phyloP scores from a whole-genome alignment of 75 land plant genomes.

The Ceratopteris richardii region DNA sequence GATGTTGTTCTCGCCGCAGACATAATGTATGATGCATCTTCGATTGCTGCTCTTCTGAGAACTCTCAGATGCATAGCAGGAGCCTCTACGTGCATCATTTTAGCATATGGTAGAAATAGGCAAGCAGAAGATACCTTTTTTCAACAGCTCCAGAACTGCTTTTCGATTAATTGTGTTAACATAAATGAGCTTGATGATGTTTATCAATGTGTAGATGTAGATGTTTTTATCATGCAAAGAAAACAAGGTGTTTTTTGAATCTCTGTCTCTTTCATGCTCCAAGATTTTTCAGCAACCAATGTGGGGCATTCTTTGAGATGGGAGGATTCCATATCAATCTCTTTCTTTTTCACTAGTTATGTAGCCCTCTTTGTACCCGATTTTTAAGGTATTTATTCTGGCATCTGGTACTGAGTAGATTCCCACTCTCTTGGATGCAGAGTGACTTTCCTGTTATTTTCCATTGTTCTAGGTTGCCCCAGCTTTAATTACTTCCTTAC shows the following conservation, averaged over 20 bases:
- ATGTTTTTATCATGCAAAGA: conserved; percentile 11
- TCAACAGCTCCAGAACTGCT: neutral
- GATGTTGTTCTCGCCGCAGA: conserved; percentile 21
- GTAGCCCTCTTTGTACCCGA: too few relatives aligned
- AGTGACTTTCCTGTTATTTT: too few relatives aligned
- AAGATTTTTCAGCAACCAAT: too few relatives aligned
- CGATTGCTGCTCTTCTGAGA: conserved; percentile 7
- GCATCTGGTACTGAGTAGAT: too few relatives aligned
- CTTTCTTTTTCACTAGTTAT: too few relatives aligned
- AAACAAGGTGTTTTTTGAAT: conserved; percentile 6
- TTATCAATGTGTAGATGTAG: conserved; percentile 23
- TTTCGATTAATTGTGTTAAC: conserved; percentile 3
- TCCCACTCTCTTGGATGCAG: too few relatives aligned
- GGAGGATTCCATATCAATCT: conserved; percentile 12
- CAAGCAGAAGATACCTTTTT: conserved; percentile 22
- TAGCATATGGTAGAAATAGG: conserved; percentile 20
- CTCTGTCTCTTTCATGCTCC: too few relatives aligned
- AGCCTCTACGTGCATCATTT: conserved; percentile 1
- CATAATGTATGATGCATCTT: conserved; percentile 19
- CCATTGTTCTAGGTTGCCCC: too few relatives aligned
- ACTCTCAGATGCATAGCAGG: conserved; percentile 11
- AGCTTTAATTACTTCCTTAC: too few relatives aligned
- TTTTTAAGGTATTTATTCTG: too few relatives aligned
- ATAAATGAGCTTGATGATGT: conserved; percentile 16
- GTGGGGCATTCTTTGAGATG: too few relatives aligned